Base-by-base conservation (phyloP, 352 stramenopile genomes). In the Aphanomyces astaci region DNA sequence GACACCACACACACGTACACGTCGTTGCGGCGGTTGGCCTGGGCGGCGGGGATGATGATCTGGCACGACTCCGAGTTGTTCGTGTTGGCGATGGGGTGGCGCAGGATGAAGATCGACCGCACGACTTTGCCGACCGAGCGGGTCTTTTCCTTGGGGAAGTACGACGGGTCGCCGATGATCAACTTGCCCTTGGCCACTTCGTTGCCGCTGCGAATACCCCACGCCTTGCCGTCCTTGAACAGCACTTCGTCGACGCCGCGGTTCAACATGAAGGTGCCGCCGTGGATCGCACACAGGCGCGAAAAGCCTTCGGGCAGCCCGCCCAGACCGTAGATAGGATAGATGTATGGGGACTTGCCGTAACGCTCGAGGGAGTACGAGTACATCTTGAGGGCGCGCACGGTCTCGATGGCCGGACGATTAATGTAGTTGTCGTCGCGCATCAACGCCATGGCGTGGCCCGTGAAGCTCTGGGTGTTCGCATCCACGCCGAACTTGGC, bases 251-350 rank as follows among this genome's bases (percentile, higher is more conserved):
- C 88, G 15, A 99, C 91, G 62, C 92, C 86, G 63, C 94, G 94
- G 80, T 99, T 98, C 28, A 99, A 88, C 97, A 99, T 99, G 75
- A 99, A 99, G 46, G 96, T 99, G 71, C 97, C 96, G 64, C 97
- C 97, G 80, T 99, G 94, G 77, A 99, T 98, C 22, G 97, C 97
- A 72, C 95, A 99, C 5, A 99, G 91, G 46, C 97, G 92, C 66
- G 96, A 99, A 78, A 99, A 99, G 63, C 96, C 97, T 80, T 99
- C 97, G 4, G 97, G 97, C 46, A 99, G 82, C 28, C 96, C 96
- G 39, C 96, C 96, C 43, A 99, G 86, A 51, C 97, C 97, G 78
- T 99, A 99, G 49, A 99, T 90, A 55, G 97, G 97, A 81, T 99
- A 99, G 71, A 99, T 98, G 87, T 99, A 99, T 49, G 97, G 97